phyloP scores from a whole-genome alignment of 306 rosid species.

The Trifolium pratense region DNA sequence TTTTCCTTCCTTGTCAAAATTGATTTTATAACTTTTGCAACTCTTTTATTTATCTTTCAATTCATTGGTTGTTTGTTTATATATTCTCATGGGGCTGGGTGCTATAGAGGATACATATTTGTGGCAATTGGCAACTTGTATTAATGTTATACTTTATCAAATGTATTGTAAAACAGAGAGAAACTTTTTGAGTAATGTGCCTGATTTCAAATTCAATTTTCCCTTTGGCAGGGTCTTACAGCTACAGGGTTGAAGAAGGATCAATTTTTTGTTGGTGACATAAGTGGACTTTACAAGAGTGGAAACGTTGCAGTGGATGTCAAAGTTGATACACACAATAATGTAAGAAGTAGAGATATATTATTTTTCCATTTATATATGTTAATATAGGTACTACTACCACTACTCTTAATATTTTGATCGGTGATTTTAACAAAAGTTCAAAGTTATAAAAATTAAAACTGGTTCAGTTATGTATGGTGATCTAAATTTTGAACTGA shows the following conservation, averaged over 20 bases:
- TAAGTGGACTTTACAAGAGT: slow-evolving; percentile 78
- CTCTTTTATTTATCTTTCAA: background rate
- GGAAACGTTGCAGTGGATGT: slow-evolving; percentile 77
- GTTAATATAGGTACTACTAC: slow-evolving; percentile 19
- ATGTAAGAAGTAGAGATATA: slow-evolving; percentile 57
- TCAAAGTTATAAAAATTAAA: slow-evolving; percentile 8
- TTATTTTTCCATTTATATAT: slow-evolving; percentile 33
- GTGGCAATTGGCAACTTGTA: slow-evolving; percentile 12
- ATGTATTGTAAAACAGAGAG: slow-evolving; percentile 7
- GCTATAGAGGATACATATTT: background rate
- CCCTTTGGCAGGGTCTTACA: slow-evolving; percentile 66
- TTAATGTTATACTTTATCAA: slow-evolving; percentile 4
- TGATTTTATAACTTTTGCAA: slow-evolving; percentile 7
- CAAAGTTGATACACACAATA: slow-evolving; percentile 82
- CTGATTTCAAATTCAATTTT: slow-evolving; percentile 42
- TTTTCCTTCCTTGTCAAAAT: slow-evolving; percentile 4
- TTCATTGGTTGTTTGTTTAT: slow-evolving; percentile 26
- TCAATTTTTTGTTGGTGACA: slow-evolving; percentile 78
- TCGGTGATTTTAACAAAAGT: slow-evolving; percentile 11
- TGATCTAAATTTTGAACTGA: slow-evolving; percentile 26
- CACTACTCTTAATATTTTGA: slow-evolving; percentile 4
- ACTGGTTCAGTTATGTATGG: slow-evolving; percentile 1
- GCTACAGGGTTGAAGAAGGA: slow-evolving; percentile 94
- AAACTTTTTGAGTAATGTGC: slow-evolving; percentile 22
- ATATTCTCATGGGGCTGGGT: background rate